Conservation (phyloP, 139 green algal species). For the Chlamydomonas eustigma region DNA sequence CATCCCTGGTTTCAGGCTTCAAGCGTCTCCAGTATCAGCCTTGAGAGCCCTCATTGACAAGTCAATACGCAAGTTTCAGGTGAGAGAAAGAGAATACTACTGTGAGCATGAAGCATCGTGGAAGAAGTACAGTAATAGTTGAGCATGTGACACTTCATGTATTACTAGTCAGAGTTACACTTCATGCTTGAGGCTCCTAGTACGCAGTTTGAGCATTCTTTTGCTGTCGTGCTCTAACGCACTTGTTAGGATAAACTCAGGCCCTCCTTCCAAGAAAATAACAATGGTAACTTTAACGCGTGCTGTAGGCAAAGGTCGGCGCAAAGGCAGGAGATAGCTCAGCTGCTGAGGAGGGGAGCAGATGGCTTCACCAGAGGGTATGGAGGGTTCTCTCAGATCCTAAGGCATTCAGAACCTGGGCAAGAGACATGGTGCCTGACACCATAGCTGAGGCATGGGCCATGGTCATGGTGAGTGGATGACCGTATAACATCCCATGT, state of each 20-base stretch:
- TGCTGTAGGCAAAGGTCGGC: not conserved
- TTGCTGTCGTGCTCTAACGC: too few species aligned
- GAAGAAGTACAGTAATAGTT: too few species aligned
- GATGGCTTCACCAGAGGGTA: not conserved
- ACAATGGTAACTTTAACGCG: not conserved
- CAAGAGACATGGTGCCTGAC: slow-evolving; percentile 36
- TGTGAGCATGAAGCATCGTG: too few species aligned
- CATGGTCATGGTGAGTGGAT: slow-evolving; percentile 35
- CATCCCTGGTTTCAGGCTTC: slow-evolving; percentile 40
- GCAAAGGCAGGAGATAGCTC: not conserved
- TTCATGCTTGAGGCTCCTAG: too few species aligned
- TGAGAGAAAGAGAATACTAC: not conserved
- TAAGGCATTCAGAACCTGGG: slow-evolving; percentile 16
- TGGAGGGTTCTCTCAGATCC: not conserved
- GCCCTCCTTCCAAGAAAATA: not conserved
- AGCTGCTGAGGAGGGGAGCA: not conserved
- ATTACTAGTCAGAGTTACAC: too few species aligned
- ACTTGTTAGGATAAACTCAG: not conserved
- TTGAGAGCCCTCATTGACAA: slow-evolving; percentile 54
- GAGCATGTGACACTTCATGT: too few species aligned
- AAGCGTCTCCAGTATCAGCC: slow-evolving; percentile 21
- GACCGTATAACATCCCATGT: too few species aligned
- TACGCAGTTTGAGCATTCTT: too few species aligned
- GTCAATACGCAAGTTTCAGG: slow-evolving; percentile 68
- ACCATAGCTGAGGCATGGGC: slow-evolving; percentile 45